phyloP scores from a whole-genome alignment of 768 basidiomycete genomes.

The Suillus hirtellus region DNA sequence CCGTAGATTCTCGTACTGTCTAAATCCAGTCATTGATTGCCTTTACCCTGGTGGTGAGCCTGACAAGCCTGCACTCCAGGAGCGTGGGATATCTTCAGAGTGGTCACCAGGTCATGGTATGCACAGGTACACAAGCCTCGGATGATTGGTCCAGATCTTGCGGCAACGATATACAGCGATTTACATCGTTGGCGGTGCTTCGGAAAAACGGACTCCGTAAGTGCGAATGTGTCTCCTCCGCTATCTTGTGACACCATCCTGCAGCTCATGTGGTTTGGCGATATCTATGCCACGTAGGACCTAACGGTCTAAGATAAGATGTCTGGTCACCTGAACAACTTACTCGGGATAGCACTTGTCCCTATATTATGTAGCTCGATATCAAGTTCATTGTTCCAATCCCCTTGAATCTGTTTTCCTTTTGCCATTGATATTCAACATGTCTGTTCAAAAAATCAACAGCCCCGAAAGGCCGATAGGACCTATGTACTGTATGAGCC shows the following conservation, averaged over 20 bases:
- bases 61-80: conserved; percentile 6
- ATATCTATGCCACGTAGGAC: background rate
- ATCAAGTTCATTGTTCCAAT: background rate
- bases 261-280: conserved; percentile 3
- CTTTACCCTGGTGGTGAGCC: conserved; percentile 10
- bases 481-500: conserved; percentile 17
- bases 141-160: background rate
- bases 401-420: background rate
- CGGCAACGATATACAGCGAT: background rate
- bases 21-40: conserved; percentile 9
- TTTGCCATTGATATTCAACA: conserved; percentile 23
- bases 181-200: background rate
- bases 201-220: conserved; percentile 6
- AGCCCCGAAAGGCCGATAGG: conserved; percentile 41
- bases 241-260: conserved; percentile 8
- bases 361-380: conserved; percentile 5
- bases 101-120: background rate
- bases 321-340: conserved; percentile 9
- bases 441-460: conserved; percentile 59
- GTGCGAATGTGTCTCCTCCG: conserved; percentile 1
- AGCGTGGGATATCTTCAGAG: conserved; percentile 8
- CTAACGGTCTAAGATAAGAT: conserved; percentile 4
- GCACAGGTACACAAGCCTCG: background rate
- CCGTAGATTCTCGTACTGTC: conserved; percentile 28
- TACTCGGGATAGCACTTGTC: background rate